Base-by-base conservation (phyloP, 2,329 filamentous ascomycete species). In the Rugonectria rugulosa region DNA sequence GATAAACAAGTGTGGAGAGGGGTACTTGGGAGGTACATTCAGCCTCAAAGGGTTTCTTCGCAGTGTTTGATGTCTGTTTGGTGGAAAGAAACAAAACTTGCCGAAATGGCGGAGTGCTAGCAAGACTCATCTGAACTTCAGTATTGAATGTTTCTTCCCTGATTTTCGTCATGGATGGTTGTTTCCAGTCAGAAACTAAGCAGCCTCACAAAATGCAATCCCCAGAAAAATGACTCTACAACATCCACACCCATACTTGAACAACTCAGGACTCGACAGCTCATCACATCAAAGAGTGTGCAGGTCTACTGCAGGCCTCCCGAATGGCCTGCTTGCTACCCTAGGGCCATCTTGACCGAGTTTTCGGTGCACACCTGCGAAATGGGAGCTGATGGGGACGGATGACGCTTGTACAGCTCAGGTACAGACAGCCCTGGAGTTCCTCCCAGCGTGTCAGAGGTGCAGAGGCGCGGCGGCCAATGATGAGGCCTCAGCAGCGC, bases 1-100 rank as follows among this genome's bases (percentile, higher is more conserved):
- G 65, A 68, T 68, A 68, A 60, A 63, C 63, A 62, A 49, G 56
- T 54, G 53, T 51, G 34, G 51, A 31, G n/a, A n/a, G 24, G 15
- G n/a, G 46, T 40, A 32, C 36, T 15, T 49, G 34, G 32, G 19
- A 11, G 36, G 26, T 40, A 49, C 45, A 27, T 41, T 17, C 55
- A 65, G n/a, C 60, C 23, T 59, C 15, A 0, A 21, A 11, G 36
- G 26, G 58, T 66, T 59, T 53, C 61, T 46, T 1, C 12, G 24
- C 38, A 40, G 21, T 31, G 8, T n/a, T 27, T 17, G n/a, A 43
- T 21, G 29, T 15, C 40, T 24, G 31, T 31, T 43, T 51, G 38
- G 29, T 43, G 38, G 20, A 36, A 51, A 27, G 27, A 15, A 44
- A 52, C 29, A 40, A 56, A 37, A 37, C 17, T 37, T 8, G 5